Conservation (phyloP, 805 yeast genomes). For the Yarrowia sp. region DNA sequence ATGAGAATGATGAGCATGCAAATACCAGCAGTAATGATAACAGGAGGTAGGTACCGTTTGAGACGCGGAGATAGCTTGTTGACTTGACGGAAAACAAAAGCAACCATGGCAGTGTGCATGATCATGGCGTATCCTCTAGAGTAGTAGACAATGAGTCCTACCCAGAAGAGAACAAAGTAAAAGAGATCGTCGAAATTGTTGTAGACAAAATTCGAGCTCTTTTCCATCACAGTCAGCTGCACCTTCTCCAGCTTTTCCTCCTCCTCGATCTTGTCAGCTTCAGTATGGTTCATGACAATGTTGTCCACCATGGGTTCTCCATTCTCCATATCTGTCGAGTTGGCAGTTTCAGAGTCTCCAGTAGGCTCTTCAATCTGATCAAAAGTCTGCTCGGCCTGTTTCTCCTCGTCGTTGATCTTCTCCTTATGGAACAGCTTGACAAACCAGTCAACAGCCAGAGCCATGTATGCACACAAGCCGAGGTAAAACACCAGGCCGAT, state of each 20-base stretch:
- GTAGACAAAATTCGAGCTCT: neutral
- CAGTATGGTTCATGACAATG: neutral
- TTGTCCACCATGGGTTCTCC: constrained; percentile 11
- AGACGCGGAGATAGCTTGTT: constrained; percentile 47
- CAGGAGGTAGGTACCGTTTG: constrained; percentile 65
- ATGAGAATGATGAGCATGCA: constrained; percentile 63
- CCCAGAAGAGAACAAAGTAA: constrained; percentile 48
- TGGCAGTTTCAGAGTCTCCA: neutral
- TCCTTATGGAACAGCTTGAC: constrained; percentile 1
- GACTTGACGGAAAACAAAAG: constrained; percentile 54
- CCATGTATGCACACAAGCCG: constrained; percentile 13
- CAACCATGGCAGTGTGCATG: constrained; percentile 60
- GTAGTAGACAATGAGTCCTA: constrained; percentile 62
- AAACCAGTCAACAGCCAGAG: neutral
- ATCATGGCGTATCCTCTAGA: constrained; percentile 56
- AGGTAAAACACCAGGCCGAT: constrained; percentile 19
- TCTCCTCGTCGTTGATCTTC: neutral
- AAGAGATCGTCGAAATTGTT: constrained; percentile 57
- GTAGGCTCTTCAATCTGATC: neutral
- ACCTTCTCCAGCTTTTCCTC: neutral
- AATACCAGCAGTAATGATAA: constrained; percentile 61
- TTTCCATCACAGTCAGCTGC: neutral
- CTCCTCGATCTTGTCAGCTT: neutral
- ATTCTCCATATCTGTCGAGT: neutral
- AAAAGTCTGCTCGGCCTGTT: neutral